phyloP scores from a whole-genome alignment of 2,329 filamentous ascomycete species.

The Aspergillus sp. region DNA sequence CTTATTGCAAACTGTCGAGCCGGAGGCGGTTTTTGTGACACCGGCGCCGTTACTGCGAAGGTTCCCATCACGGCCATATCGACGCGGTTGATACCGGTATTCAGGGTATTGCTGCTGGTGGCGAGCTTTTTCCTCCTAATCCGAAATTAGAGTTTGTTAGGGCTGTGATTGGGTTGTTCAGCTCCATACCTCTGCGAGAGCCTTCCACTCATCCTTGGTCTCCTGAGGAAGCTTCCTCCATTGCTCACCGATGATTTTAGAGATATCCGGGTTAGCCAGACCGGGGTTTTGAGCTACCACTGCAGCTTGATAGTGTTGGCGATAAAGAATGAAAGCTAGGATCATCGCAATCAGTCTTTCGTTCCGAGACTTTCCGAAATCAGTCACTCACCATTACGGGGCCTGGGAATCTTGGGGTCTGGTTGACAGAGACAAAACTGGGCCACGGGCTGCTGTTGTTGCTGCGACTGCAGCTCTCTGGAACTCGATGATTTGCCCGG shows the following conservation, averaged over 20 bases:
- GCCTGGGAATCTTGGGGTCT: slow-evolving; percentile 63
- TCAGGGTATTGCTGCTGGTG: slow-evolving; percentile 87
- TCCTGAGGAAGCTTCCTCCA: slow-evolving; percentile 73
- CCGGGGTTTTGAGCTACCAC: slow-evolving; percentile 80
- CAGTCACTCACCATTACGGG: slow-evolving; percentile 58
- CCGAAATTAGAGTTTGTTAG: background rate
- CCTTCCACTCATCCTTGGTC: slow-evolving; percentile 79
- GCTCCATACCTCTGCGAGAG: slow-evolving; percentile 67
- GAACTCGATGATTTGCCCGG: slow-evolving; percentile 27
- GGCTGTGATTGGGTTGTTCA: background rate
- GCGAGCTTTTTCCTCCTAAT: slow-evolving; percentile 74
- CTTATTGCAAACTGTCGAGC: slow-evolving; percentile 32
- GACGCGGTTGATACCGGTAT: slow-evolving; percentile 86
- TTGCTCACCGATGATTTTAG: slow-evolving; percentile 90
- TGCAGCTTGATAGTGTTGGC: slow-evolving; percentile 79
- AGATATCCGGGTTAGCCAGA: slow-evolving; percentile 89
- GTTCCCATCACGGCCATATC: slow-evolving; percentile 52
- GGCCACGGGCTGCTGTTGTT: slow-evolving; percentile 33
- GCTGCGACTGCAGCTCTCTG: slow-evolving; percentile 22
- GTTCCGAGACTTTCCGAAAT: background rate
- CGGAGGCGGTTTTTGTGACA: slow-evolving; percentile 30
- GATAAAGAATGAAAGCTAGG: slow-evolving; percentile 93
- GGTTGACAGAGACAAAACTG: slow-evolving; percentile 64
- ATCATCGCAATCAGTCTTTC: slow-evolving; percentile 51
- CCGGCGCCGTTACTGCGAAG: slow-evolving; percentile 28